These are phyloP conservation scores for Globisporangium polare DNA, from an alignment of 352 stramenopile genomes.

Conservation along the genomic window DNA sequence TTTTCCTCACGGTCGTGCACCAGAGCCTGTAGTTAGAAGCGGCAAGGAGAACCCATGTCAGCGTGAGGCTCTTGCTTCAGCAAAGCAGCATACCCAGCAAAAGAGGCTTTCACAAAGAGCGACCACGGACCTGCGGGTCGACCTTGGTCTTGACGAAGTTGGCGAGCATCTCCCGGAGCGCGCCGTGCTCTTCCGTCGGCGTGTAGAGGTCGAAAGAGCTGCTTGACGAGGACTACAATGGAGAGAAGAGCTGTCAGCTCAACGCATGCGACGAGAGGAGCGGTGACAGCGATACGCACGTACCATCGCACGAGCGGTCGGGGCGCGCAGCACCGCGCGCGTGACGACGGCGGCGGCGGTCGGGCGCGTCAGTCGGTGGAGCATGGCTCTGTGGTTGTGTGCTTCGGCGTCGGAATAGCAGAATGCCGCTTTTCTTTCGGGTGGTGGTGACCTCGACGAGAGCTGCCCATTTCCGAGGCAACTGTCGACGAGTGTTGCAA, in stretches of 20 bases:
- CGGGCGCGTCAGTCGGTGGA: conserved; percentile 25
- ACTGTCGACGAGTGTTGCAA: neutral
- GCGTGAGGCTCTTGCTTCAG: neutral
- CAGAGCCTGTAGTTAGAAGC: conserved; percentile 52
- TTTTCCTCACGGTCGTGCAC: conserved; percentile 95
- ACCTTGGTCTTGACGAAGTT: conserved; percentile 95
- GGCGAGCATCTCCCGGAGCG: conserved; percentile 91
- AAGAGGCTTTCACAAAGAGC: no score
- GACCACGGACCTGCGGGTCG: conserved; percentile 87
- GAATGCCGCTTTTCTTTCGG: neutral
- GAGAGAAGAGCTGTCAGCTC: neutral
- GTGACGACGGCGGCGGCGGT: conserved; percentile 14
- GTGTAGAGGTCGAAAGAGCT: conserved; percentile 75
- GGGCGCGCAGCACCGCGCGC: conserved; percentile 4
- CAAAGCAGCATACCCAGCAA: no score
- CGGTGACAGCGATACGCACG: neutral
- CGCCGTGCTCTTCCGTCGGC: conserved; percentile 86
- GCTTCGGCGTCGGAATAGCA: neutral
- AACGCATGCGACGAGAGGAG: neutral
- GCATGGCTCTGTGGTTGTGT: neutral
- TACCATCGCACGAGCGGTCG: conserved; percentile 8
- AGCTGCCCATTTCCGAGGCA: neutral
- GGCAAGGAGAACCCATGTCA: neutral
- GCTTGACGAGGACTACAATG: conserved; percentile 9
- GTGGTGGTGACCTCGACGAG: conserved; percentile 1